A percentile compares a stretch with the other conserved stretches of the same genome.
Evolutionary conservation across 805 yeast species (phyloP).

Genomic region (Candida bentonensis): DNA sequence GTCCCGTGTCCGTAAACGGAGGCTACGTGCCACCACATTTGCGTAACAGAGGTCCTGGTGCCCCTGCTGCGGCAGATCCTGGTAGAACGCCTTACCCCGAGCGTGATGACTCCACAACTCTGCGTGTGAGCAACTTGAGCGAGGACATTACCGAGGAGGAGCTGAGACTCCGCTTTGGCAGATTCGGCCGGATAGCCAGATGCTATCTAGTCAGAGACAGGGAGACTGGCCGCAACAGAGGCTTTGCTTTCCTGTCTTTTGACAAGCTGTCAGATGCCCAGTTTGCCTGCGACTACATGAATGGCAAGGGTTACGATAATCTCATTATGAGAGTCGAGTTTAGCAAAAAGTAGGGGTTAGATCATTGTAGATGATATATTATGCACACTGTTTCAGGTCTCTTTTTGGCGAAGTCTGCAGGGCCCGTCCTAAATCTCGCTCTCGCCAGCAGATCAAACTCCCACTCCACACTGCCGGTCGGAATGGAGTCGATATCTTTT

Average conservation of each 20-base stretch:
- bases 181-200: conserved; percentile 59
- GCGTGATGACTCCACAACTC: conserved; percentile 76
- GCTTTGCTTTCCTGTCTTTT: conserved; percentile 83
- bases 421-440: too few species aligned
- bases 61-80: conserved; percentile 27
- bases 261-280: conserved; percentile 51
- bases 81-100: conserved; percentile 28
- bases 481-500: not conserved
- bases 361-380: too few species aligned
- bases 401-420: too few species aligned
- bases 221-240: conserved; percentile 88
- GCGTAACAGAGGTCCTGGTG: conserved; percentile 30
- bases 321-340: conserved; percentile 48
- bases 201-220: conserved; percentile 77
- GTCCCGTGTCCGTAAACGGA: conserved; percentile 18
- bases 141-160: conserved; percentile 70
- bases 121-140: conserved; percentile 85
- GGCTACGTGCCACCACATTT: conserved; percentile 53
- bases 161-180: conserved; percentile 57
- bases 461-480: too few species aligned
- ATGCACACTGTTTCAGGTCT: too few species aligned
- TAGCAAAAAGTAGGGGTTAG: too few species aligned
- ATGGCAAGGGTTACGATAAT: conserved; percentile 88
- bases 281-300: conserved; percentile 55
- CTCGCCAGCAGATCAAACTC: too few species aligned